Evolutionary conservation across 768 basidiomycete genomes (phyloP).

Genomic region (Agaricus sinodeliciosus): DNA sequence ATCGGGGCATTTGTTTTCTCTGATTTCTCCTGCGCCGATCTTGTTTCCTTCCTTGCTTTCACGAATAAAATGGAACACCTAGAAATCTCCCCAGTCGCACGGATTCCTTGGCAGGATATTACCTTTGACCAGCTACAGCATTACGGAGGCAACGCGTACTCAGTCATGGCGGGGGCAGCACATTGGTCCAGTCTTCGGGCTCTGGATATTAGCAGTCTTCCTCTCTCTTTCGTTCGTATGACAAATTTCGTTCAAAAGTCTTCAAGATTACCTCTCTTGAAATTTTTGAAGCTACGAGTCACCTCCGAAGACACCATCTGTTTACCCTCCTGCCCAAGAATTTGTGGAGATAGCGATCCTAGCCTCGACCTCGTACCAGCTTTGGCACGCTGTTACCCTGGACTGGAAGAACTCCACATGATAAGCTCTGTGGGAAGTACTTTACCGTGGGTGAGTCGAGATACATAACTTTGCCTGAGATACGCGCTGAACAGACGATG

Average conservation of each 20-base stretch:
- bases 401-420: not conserved
- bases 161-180: not conserved
- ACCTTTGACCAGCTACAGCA: not conserved
- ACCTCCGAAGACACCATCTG: not conserved
- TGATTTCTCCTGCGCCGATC: not conserved
- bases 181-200: not conserved
- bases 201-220: constrained; percentile 1
- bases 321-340: too few species aligned
- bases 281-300: not conserved
- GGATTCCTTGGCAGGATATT: not conserved
- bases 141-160: constrained; percentile 1
- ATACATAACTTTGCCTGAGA: too few species aligned
- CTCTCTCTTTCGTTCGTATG: not conserved
- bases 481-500: not conserved
- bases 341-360: not conserved
- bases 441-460: constrained; percentile 1
- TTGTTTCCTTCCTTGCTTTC: not conserved
- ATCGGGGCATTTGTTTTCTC: not conserved
- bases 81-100: not conserved
- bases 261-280: not conserved
- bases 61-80: not conserved
- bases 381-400: not conserved
- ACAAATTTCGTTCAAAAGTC: not conserved
- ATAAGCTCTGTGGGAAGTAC: not conserved
- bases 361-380: not conserved